Evolutionary conservation across 306 rosid genomes (phyloP), one percentile per base, ranked within the genome.

Genomic region (Hippophae tibetana): DNA sequence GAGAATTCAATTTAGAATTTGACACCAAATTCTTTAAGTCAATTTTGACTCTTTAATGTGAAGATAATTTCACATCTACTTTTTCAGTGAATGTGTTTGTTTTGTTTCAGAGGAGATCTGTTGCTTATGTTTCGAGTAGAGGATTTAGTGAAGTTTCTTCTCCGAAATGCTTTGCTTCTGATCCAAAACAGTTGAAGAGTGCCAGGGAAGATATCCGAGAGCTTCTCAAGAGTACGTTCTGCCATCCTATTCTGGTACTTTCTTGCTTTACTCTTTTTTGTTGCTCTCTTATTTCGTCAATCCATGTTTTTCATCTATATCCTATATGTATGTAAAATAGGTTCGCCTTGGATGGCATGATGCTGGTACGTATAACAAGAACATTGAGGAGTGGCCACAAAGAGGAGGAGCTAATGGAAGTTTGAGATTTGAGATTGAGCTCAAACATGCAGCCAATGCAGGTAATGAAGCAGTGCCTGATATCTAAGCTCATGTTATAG

Each of bases 341-440:
- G 79, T 93, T 69, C 97, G 95, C 60, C 62, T 93, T 75, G 99
- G 97, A 58, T 93, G 99, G 99, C 99, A 93, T 67, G 97, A 93
- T 82, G 82, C 99, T 74, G 95, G 97, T 64, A 88, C 99, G 48
- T 93, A 80, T 60, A 82, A 86, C 75, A 88, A 93, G 84, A 76
- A 88, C 69, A 88, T 88, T 52, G 87, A 86, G 82, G 97, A 93
- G 65, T 92, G 95, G 95, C 97, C 97, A 9, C 83, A 73, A 66
- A 78, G 90, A 71, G 97, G 99, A 13, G 99, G 99, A 69, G 95
- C 99, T 42, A 93, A 88, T 77, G 97, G 83, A 66, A 88, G 95
- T 75, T 75, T 93, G 72, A 88, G 89, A 81, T 88, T 82, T 74
- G 95, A 93, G 61, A 51, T 64, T 75, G 99, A 88, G 84, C 96